Evolutionary conservation across 768 basidiomycete genomes (phyloP), one percentile per base, ranked within the genome.

Genomic region (Rhodotorula babjevae): DNA sequence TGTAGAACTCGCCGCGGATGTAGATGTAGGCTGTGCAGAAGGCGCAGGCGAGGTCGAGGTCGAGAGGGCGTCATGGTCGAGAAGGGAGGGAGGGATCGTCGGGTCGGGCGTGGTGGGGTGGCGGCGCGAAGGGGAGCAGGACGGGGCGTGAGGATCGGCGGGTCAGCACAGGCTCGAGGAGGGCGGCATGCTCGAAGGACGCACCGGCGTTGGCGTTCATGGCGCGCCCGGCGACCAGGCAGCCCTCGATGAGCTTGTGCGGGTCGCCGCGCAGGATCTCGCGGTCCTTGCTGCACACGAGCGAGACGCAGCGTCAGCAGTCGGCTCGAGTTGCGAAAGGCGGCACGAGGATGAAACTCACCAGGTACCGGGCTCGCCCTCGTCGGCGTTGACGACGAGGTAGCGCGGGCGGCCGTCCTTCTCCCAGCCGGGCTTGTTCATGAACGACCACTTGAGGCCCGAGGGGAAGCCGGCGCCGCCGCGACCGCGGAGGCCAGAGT

Each of bases 361-460:
- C 74, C 95, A 97, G 4, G 95, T 99, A 27, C 95, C 95, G 0
- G 94, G 95, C 82, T 99, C 95, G 63, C 95, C 95, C 83, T 98
- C 95, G 81, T 98, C 95, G 25, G 95, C 94, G 80, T 98, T 97
- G 77, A 98, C 91, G 63, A 99, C 95, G 11, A 99, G 87, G 80
- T 98, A 98, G 33, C 95, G 88, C 8, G 94, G 95, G 63, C 93
- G 65, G 36, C n/a, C 47, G 79, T 97, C 95, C 80, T 91, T 89
- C 84, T 98, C 88, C 95, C 95, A 97, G 40, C 89, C 88, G n/a
- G 93, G 94, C 83, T 98, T 99, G 85, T 99, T 98, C 95, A 98
- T 95, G 81, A 93, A 93, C 79, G 77, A 78, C 94, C 94, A 97
- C 81, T 98, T 97, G 77, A 98, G 84, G 33, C 95, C 95, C 75